Percentiles rank a stretch among this genome's conserved stretches.
Evolutionary conservation across 768 basidiomycete species (phyloP).

Genomic region (Lactarius sanguifluus): DNA sequence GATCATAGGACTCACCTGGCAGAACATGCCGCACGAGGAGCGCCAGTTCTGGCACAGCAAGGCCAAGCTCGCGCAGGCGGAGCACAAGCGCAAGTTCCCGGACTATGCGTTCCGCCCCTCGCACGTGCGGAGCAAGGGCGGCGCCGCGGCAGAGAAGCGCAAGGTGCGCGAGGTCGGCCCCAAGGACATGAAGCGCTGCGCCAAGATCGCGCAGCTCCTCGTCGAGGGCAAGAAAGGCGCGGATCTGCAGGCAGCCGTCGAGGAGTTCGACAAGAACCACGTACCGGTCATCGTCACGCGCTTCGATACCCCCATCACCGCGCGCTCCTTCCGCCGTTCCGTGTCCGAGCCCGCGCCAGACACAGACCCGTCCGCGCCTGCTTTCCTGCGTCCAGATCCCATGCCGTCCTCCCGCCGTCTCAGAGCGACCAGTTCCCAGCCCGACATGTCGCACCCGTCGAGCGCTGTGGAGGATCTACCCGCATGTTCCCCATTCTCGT

Average conservation of each 20-base stretch:
- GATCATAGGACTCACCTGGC: conserved; percentile 84
- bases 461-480: conserved; percentile 1
- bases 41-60: conserved; percentile 75
- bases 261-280: conserved; percentile 47
- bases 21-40: conserved; percentile 72
- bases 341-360: conserved; percentile 54
- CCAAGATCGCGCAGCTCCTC: conserved; percentile 64
- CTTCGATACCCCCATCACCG: conserved; percentile 73
- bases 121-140: conserved; percentile 47
- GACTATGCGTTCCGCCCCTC: conserved; percentile 72
- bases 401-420: conserved; percentile 23
- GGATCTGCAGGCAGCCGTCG: conserved; percentile 38
- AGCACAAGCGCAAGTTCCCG: conserved; percentile 74
- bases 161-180: conserved; percentile 62
- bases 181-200: conserved; percentile 62
- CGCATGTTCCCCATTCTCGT: not conserved
- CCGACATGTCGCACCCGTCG: conserved; percentile 21
- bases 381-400: conserved; percentile 23
- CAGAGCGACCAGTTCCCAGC: conserved; percentile 30
- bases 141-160: conserved; percentile 43
- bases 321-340: conserved; percentile 65
- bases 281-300: conserved; percentile 64
- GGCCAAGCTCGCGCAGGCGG: conserved; percentile 69
- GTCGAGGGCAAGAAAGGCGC: conserved; percentile 42
- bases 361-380: conserved; percentile 37